These are phyloP conservation scores for Cryphonectria radicalis DNA, from an alignment of 2,329 filamentous ascomycete species.

Conservation along the genomic window DNA sequence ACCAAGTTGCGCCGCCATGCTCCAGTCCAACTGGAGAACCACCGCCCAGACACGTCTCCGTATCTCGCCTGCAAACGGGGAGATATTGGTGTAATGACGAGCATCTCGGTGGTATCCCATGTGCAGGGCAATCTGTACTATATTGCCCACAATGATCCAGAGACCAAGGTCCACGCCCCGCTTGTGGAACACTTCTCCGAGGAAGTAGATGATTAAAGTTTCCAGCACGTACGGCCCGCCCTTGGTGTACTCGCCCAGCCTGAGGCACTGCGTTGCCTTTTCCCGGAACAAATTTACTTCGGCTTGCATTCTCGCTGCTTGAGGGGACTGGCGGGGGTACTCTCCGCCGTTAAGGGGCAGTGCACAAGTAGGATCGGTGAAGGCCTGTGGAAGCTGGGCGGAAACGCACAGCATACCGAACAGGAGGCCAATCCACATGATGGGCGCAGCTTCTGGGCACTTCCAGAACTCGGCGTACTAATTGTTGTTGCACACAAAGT, in stretches of 20 bases:
- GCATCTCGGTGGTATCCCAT: conserved; percentile 52
- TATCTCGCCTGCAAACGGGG: conserved; percentile 50
- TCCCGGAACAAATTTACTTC: conserved; percentile 32
- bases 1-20: conserved; percentile 48
- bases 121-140: conserved; percentile 42
- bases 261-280: conserved; percentile 43
- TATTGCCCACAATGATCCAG: conserved; percentile 42
- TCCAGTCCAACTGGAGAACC: conserved; percentile 46
- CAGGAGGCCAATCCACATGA: conserved; percentile 52
- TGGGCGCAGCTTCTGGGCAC: conserved; percentile 37
- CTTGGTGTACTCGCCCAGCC: conserved; percentile 46
- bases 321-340: conserved; percentile 2
- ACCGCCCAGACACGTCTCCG: conserved; percentile 48
- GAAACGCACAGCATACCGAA: conserved; percentile 51
- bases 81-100: conserved; percentile 45
- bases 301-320: neutral
- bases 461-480: conserved; percentile 52
- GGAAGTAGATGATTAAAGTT: conserved; percentile 42
- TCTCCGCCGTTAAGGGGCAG: neutral
- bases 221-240: conserved; percentile 48
- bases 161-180: conserved; percentile 40
- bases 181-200: conserved; percentile 38
- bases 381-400: conserved; percentile 32
- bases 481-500: neutral
- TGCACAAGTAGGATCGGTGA: conserved; percentile 4